These are phyloP conservation scores for Tylopilus orsonianus DNA, from an alignment of 1,284 basidiomycete species.

Conservation along the genomic window DNA sequence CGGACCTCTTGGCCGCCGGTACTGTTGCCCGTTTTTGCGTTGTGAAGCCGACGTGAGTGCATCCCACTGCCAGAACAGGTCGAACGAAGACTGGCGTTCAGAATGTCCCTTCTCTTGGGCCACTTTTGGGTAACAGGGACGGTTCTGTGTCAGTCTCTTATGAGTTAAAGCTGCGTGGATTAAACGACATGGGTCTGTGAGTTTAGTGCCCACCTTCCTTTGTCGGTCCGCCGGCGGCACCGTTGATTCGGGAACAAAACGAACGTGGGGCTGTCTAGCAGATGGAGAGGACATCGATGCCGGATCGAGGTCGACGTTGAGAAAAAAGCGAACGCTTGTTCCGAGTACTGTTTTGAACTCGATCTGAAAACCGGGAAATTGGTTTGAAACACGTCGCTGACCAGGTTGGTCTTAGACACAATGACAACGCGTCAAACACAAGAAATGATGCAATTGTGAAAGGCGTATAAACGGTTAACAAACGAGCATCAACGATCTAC, in stretches of 20 bases:
- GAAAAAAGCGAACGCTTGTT: neutral
- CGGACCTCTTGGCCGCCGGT: neutral
- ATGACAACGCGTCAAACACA: constrained; percentile 2
- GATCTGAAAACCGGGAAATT: neutral
- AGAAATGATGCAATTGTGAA: constrained; percentile 9
- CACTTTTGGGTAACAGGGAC: constrained; percentile 38
- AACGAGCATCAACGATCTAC: neutral
- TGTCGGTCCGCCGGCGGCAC: constrained; percentile 24
- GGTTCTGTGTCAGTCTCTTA: constrained; percentile 24
- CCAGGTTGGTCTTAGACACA: neutral
- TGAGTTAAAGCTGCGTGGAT: neutral
- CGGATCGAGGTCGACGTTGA: constrained; percentile 10
- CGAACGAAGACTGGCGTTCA: constrained; percentile 33
- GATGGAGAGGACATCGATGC: constrained; percentile 21
- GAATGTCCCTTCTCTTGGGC: constrained; percentile 38
- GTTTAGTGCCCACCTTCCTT: constrained; percentile 17
- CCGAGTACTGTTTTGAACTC: neutral
- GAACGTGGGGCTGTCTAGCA: constrained; percentile 18
- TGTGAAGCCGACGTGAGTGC: constrained; percentile 17
- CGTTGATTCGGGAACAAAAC: constrained; percentile 22
- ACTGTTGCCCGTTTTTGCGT: neutral
- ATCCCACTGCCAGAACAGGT: constrained; percentile 39
- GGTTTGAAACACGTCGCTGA: constrained; percentile 14
- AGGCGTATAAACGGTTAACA: constrained; percentile 3
- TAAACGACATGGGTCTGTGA: neutral